Percentiles rank a stretch among this genome's conserved stretches.
phyloP scores from a whole-genome alignment of 768 basidiomycete genomes.

The Filobasidium floriforme region DNA sequence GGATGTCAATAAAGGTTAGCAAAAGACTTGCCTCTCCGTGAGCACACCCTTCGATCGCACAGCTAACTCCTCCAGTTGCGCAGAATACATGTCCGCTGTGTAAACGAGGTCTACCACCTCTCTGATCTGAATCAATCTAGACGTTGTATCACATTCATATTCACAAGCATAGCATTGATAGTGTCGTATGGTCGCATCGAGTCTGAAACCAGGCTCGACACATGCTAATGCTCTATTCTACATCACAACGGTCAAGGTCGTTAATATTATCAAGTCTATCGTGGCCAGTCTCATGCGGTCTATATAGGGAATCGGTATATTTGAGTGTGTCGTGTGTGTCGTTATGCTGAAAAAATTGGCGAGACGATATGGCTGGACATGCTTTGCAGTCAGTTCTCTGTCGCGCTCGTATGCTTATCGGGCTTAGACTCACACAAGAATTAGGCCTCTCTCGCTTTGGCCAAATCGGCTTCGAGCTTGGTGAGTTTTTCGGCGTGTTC shows the following conservation, averaged over 20 bases:
- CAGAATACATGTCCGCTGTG: conserved; percentile 91
- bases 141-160: background rate
- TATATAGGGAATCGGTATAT: too few relatives aligned
- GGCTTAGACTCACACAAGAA: background rate
- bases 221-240: too few relatives aligned
- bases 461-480: conserved; percentile 2
- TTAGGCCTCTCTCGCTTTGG: background rate
- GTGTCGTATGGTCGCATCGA: background rate
- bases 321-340: too few relatives aligned
- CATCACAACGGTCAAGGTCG: too few relatives aligned
- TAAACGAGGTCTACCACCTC: conserved; percentile 70
- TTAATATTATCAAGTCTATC: too few relatives aligned
- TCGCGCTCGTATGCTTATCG: background rate
- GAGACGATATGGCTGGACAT: too few relatives aligned
- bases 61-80: conserved; percentile 54
- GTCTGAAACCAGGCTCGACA: too few relatives aligned
- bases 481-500: background rate
- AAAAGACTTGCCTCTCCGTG: conserved; percentile 28
- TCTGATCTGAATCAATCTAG: conserved; percentile 46
- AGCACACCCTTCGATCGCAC: conserved; percentile 12
- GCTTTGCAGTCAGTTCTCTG: background rate
- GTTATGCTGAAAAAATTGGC: too few relatives aligned
- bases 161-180: background rate
- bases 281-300: too few relatives aligned
- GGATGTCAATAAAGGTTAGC: conserved; percentile 53